A percentile compares a stretch with the other conserved stretches of the same genome.
Evolutionary conservation across 1,139 yeast species (phyloP).

Genomic region (Scheffersomyces segobiensis): DNA sequence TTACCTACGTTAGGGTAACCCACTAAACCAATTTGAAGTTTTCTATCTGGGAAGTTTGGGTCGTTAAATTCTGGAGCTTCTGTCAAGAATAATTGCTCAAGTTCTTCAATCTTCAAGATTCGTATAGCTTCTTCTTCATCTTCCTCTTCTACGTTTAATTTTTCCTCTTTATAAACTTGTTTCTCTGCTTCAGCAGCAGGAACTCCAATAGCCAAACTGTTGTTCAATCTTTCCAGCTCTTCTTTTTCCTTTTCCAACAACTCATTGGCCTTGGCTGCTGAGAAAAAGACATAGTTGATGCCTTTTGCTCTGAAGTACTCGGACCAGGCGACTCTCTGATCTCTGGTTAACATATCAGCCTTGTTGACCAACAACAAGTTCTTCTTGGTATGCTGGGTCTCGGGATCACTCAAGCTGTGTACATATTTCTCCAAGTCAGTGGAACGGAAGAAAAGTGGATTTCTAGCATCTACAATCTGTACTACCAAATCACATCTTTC

Average conservation of each 20-base stretch:
- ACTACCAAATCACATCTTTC: conserved; percentile 94
- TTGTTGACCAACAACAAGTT: conserved; percentile 87
- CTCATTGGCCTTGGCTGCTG: conserved; percentile 84
- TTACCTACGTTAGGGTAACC: conserved; percentile 98
- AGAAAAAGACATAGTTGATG: conserved; percentile 89
- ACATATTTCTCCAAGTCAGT: conserved; percentile 87
- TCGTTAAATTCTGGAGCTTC: conserved; percentile 73
- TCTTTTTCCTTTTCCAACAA: conserved; percentile 60
- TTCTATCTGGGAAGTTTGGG: conserved; percentile 59
- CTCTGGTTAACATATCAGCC: conserved; percentile 80
- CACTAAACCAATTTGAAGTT: conserved; percentile 88
- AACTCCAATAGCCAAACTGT: conserved; percentile 10
- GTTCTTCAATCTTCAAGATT: conserved; percentile 79
- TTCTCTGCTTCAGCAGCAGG: conserved; percentile 4
- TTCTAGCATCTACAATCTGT: conserved; percentile 97
- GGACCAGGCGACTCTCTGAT: conserved; percentile 87
- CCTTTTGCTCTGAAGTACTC: conserved; percentile 64
- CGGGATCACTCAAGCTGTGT: conserved; percentile 61
- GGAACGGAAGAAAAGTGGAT: conserved; percentile 87
- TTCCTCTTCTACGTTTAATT: conserved; percentile 30
- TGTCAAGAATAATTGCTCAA: conserved; percentile 76
- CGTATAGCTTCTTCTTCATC: conserved; percentile 52
- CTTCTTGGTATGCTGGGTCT: conserved; percentile 51
- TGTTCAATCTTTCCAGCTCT: conserved; percentile 28
- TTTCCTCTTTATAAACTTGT: conserved; percentile 15